These are phyloP conservation scores for Pulveroboletus sp. DNA, from an alignment of 768 basidiomycete genomes.

Conservation along the genomic window DNA sequence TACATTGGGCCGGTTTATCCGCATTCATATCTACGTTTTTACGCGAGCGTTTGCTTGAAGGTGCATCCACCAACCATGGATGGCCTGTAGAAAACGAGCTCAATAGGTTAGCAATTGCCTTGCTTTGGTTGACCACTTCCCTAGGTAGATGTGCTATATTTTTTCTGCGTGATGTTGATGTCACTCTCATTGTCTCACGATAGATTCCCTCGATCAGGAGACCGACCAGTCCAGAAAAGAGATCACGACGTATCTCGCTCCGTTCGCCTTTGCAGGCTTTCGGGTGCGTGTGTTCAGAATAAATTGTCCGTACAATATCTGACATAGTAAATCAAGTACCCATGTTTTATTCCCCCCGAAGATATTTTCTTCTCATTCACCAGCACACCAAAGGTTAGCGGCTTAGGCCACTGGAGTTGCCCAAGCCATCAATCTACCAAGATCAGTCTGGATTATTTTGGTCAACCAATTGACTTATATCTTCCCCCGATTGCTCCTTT, in stretches of 20 bases:
- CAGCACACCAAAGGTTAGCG: slow-evolving; percentile 9
- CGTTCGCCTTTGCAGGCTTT: slow-evolving; percentile 48
- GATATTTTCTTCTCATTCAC: slow-evolving; percentile 24
- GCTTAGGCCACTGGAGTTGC: slow-evolving; percentile 26
- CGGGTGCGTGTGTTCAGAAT: slow-evolving; percentile 36
- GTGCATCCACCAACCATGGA: slow-evolving; percentile 36
- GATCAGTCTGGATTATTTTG: slow-evolving; percentile 42
- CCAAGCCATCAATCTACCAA: slow-evolving; percentile 29
- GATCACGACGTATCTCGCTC: slow-evolving; percentile 37
- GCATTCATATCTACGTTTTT: slow-evolving; percentile 40
- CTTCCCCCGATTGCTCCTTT: slow-evolving; percentile 44
- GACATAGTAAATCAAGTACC: slow-evolving; percentile 22
- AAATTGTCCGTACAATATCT: slow-evolving; percentile 2
- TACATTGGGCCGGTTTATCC: slow-evolving; percentile 42
- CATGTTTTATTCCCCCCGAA: slow-evolving; percentile 40
- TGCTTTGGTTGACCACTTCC: slow-evolving; percentile 47
- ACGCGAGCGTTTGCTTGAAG: slow-evolving; percentile 37
- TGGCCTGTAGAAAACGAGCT: slow-evolving; percentile 48
- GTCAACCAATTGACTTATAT: slow-evolving; percentile 29
- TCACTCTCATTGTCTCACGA: neutral
- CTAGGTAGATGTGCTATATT: slow-evolving; percentile 7
- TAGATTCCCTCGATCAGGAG: slow-evolving; percentile 32
- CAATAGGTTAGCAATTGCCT: slow-evolving; percentile 43
- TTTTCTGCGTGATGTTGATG: neutral
- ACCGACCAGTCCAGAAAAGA: slow-evolving; percentile 29